Base-by-base conservation (phyloP, 2,329 filamentous ascomycete species). In the Trichoderma sp. region DNA sequence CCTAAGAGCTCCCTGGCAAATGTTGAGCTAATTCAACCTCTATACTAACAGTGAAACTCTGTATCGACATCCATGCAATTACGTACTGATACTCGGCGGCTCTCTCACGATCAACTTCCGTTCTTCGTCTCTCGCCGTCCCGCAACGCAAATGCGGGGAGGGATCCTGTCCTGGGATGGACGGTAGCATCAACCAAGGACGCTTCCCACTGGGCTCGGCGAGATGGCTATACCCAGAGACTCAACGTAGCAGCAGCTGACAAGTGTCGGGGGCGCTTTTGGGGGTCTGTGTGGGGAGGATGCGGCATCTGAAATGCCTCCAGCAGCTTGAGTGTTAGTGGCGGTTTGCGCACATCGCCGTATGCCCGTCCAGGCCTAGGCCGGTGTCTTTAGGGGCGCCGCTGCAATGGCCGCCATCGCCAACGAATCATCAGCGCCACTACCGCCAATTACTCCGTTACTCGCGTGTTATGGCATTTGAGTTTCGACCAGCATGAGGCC, bases 231-330 rank as follows among this genome's bases (percentile, higher is more conserved):
- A 13, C 5, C 43, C 33, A 68, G 56, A 60, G 64, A 62, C 58
- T 68, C 49, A 63, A 62, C 58, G 66, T 68, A 63, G 66, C 66
- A 68, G 58, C 66, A 62, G 58, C 58, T 68, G 65, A 68, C 56
- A 61, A 58, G 47, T 19, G 27, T 56, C 21, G 33, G 56, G 33
- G 65, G 31, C 19, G 37, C 29, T 64, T 55, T 64, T n/a, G 61
- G 61, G 61, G 61, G 33, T 55, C 53, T 59, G 40, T 67, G 55
- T 67, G 64, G 64, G 64, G 64, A 52, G 53, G 35, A n/a, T 33
- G 53, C 64, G 64, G 64, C 64, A 67, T 59, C 64, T 67, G 64
- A 67, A 58, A 57, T 49, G 37, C 53, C n/a, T 31, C 35, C 31
- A 58, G 37, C 57, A 37, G 40, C 31, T 29, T 35, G 33, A 35